Base-by-base conservation (phyloP, 164 flowering plant species). In the Houttuynia cordata region DNA sequence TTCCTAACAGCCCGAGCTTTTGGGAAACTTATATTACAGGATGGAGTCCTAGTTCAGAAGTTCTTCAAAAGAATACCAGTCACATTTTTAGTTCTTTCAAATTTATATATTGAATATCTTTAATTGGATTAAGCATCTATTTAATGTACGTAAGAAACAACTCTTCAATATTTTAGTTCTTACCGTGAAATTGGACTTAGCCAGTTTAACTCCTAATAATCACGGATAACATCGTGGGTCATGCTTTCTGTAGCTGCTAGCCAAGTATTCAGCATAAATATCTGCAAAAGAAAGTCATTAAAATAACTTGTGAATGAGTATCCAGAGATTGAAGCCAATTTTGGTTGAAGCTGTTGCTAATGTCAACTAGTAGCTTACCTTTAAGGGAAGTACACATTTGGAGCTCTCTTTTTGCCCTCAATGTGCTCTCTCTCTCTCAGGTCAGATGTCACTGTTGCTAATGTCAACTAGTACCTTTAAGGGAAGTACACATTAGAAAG, bases 201-300 rank as follows among this genome's bases (percentile, higher is more conserved):
- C 94, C 75, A 83, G 67, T 75, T 91, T 94, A 47, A 94, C 80
- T 60, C 96, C 97, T 21, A 94, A 71, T 62, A 94, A 73, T 91
- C 99, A 59, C 97, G 87, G 40, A 88, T 81, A 22, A 94, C 96
- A 77, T 94, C 97, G 78, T 94, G 99, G 9, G 96, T 91, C 99
- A 94, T 94, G 81, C 99, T 94, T 62, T 91, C 99, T 45, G 96
- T 84, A 56, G 83, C 66, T 62, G 99, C 99, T 56, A 94, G 64
- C 78, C 86, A 88, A n/a, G 96, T 68, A 64, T 94, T 86, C 76
- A 94, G 66, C 71, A 79, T 58, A 71, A 94, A 91, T 76, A 94
- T 88, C 99, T 94, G 85, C 37, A 65, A n/a, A n/a, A n/a, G n/a
- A n/a, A 74, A 57, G 68, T 37, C 3, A 45, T n/a, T 12, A 12